Evolutionary conservation across 2,329 filamentous ascomycete genomes (phyloP), one percentile per base, ranked within the genome.

Genomic region (Chaetomium olivaceum): DNA sequence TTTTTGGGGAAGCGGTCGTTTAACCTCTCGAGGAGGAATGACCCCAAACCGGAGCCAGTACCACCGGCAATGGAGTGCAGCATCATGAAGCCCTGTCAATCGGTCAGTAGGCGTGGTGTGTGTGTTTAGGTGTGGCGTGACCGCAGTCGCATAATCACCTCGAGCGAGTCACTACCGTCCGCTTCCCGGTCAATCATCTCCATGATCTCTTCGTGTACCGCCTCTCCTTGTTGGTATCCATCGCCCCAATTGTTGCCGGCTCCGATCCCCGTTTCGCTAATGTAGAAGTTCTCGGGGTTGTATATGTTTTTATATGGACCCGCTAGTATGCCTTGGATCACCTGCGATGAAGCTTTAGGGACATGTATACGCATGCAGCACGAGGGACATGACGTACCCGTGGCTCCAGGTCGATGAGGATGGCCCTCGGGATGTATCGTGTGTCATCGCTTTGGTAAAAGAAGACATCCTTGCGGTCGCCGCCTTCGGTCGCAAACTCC

Each of bases 361-460:
- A 12, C 8, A 12, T 11, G 51, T 52, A 21, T 36, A 11, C 8
- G 1, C 9, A 12, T 19, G 14, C 14, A 5, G 16, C 14, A 9
- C 6, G 29, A 50, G 29, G 48, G 12, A 29, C 6, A 69, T 4
- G 21, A 60, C 81, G 67, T 81, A 92, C 93, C 70, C 95, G 87
- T 27, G 95, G 95, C 79, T 99, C 95, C 48, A 99, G 83, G 77
- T 99, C 95, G 69, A 99, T 90, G 60, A 99, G 83, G 73, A 99
- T 98, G 57, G 95, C 94, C 76, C 95, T 88, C 12, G 95, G 95
- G 71, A 99, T 98, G 79, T 99, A 99, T 81, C 95, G 87, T 66
- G 95, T 99, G 77, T 99, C 95, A 82, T 99, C 95, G 76, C 93
- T 98, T 84, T 96, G 94, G 82, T 98, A 99, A 85, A 97, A 98